Conservation (phyloP, 495 filamentous ascomycete species). For the Melanomma pulvis-pyrius region DNA sequence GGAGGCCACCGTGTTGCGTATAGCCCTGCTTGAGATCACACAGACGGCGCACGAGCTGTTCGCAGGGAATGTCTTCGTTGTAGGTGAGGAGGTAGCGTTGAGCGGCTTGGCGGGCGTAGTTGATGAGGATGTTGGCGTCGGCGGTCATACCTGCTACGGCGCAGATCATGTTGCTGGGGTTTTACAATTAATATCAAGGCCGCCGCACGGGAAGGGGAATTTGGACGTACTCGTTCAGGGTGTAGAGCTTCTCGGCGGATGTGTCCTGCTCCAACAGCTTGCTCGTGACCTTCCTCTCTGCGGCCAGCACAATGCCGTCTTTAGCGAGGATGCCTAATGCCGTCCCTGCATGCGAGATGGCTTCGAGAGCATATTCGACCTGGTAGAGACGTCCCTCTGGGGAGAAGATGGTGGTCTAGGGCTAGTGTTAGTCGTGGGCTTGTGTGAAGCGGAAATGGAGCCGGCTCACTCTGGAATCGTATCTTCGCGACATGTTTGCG, state of each 20-base stretch:
- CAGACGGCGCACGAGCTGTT: slow-evolving; percentile 93
- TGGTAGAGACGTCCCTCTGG: slow-evolving; percentile 98
- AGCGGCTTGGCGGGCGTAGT: slow-evolving; percentile 94
- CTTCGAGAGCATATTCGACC: slow-evolving; percentile 98
- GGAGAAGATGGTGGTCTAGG: slow-evolving; percentile 98
- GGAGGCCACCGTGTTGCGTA: slow-evolving; percentile 96
- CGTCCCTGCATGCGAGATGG: slow-evolving; percentile 97
- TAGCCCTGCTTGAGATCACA: slow-evolving; percentile 99
- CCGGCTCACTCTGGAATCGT: slow-evolving; percentile 86
- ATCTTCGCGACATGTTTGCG: slow-evolving; percentile 85
- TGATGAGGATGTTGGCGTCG: slow-evolving; percentile 99
- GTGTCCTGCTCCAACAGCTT: slow-evolving; percentile 99
- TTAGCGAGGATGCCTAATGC: slow-evolving; percentile 94
- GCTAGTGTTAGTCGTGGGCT: slow-evolving; percentile 41
- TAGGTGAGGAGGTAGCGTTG: slow-evolving; percentile 98
- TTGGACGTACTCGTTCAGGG: slow-evolving; percentile 84
- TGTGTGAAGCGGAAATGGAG: slow-evolving; percentile 23
- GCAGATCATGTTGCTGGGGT: slow-evolving; percentile 95
- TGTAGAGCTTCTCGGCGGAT: slow-evolving; percentile 98
- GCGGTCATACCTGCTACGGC: slow-evolving; percentile 99
- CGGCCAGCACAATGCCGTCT: slow-evolving; percentile 97
- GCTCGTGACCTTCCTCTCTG: slow-evolving; percentile 99
- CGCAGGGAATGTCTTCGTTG: slow-evolving; percentile 99
- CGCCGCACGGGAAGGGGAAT: not conserved
- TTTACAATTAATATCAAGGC: not conserved